A percentile compares a stretch with the other conserved stretches of the same genome.
Evolutionary conservation across 164 flowering plant species (phyloP).

Genomic region (Warburgia ugandensis): DNA sequence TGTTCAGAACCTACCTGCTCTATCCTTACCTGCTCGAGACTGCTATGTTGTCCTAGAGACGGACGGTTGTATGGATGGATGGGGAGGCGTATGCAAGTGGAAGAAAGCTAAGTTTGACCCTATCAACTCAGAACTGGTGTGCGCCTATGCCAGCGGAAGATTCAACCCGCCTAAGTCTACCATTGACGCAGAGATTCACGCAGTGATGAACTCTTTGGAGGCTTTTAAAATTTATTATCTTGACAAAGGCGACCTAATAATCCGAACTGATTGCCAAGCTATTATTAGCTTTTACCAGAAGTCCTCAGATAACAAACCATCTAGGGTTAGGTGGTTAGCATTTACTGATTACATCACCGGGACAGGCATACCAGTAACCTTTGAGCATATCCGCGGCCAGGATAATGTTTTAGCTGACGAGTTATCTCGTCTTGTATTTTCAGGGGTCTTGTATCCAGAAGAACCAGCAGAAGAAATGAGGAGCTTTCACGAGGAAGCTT

Average conservation of each 20-base stretch:
- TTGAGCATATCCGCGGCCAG: neutral
- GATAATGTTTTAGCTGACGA: neutral
- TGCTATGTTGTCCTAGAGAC: neutral
- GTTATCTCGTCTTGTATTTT: neutral
- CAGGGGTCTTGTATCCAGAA: too few relatives aligned
- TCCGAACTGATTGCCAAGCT: too few relatives aligned
- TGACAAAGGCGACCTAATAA: neutral
- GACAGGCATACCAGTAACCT: neutral
- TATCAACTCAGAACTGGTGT: neutral
- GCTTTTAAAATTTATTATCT: neutral
- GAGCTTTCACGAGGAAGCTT: too few relatives aligned
- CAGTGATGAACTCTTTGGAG: neutral
- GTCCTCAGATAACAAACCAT: neutral
- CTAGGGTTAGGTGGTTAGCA: neutral
- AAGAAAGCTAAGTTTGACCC: slow-evolving; percentile 2
- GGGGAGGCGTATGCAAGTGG: too few relatives aligned
- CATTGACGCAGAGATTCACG: slow-evolving; percentile 1
- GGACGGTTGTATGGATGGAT: too few relatives aligned
- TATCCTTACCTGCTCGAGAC: neutral
- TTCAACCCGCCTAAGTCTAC: neutral
- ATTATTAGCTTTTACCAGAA: slow-evolving; percentile 2
- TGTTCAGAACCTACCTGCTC: neutral
- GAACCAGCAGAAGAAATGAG: too few relatives aligned
- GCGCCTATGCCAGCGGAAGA: slow-evolving; percentile 8
- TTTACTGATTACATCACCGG: neutral